Base-by-base conservation (phyloP, 805 yeast genomes). In the Myxozyma neotropica region DNA sequence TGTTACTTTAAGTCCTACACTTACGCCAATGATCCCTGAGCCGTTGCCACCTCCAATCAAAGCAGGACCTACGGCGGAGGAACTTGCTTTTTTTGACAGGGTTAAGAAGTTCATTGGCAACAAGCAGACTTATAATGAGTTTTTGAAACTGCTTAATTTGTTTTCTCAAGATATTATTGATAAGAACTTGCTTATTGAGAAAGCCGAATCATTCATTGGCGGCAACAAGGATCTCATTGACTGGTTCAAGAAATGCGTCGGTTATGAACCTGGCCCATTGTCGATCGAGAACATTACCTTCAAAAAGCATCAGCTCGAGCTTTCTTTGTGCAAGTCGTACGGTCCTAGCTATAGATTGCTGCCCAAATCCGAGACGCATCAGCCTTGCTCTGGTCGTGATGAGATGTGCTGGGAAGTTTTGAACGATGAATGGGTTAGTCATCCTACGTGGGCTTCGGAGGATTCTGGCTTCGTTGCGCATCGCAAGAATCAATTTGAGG, bases 381-480 rank as follows among this genome's bases (percentile, higher is more conserved):
- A 91, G 96, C 97, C 98, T 23, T 93, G 98, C 69, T 88, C 96
- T 8, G 99, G 99, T 17, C 84, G 99, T 69, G 99, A 94, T 74
- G 98, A 93, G 69, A 88, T 94, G 92, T 94, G 99, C 73, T 93
- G 97, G 97, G 97, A 93, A 71, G 97, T 94, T 15, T 80, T 94
- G 68, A 94, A 94, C 74, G 99, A 94, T 73, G 98, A 93, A 74
- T 94, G 98, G 97, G 98, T 94, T 36, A 97, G 97, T 5, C 98
- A 94, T 74, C 99, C 99, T 23, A 95, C 96, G n/a, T 94, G 99
- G 99, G 99, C 98, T 3, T 93, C 98, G 0, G 99, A 94, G 73
- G 99, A 94, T 73, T 89, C 97, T 12, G 99, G 99, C 0, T 94
- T 93, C 69, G 92, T 94, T 72, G 97, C 99, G n/a, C 99, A 94